A percentile compares a stretch with the other conserved stretches of the same genome.
Evolutionary conservation across 371 early-diverging fungal genomes (phyloP).

Genomic region (Mortierella sp.): DNA sequence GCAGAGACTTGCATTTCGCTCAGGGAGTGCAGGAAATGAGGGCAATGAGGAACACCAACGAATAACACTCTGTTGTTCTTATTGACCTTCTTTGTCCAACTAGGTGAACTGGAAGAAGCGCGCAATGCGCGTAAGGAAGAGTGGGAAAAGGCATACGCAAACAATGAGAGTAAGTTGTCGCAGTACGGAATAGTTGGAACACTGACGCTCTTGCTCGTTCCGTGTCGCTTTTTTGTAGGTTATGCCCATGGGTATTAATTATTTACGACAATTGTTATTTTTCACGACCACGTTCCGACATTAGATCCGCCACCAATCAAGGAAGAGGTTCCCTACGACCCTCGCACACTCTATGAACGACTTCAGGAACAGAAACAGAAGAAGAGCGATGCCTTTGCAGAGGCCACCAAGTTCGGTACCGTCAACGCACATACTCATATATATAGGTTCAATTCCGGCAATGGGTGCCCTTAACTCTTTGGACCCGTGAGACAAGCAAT

Average conservation of each 20-base stretch:
- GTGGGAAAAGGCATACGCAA: constrained; percentile 61
- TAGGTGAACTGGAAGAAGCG: constrained; percentile 51
- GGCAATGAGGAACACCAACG: not conserved
- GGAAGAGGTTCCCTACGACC: constrained; percentile 76
- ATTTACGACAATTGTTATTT: not conserved
- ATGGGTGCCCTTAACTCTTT: too few relatives aligned
- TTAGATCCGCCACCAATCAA: constrained; percentile 41
- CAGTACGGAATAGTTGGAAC: not conserved
- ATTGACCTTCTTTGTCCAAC: not conserved
- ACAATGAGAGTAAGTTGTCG: constrained; percentile 31
- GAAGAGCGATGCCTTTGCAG: constrained; percentile 78
- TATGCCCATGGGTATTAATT: not conserved
- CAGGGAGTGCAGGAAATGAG: not conserved
- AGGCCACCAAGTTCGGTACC: constrained; percentile 74
- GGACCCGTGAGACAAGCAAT: too few relatives aligned
- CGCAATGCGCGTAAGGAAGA: constrained; percentile 60
- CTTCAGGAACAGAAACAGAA: constrained; percentile 79
- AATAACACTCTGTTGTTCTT: constrained; percentile 29
- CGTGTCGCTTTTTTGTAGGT: too few relatives aligned
- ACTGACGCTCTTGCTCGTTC: not conserved
- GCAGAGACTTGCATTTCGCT: too few relatives aligned
- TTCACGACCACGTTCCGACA: not conserved
- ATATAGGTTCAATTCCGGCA: too few relatives aligned
- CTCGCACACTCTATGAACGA: constrained; percentile 84
- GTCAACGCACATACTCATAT: too few relatives aligned